Percentiles rank a stretch among this genome's conserved stretches.
These are phyloP conservation scores for Elymus sibiricus DNA, from an alignment of 176 grass and related monocot genomes.

Conservation along the genomic window DNA sequence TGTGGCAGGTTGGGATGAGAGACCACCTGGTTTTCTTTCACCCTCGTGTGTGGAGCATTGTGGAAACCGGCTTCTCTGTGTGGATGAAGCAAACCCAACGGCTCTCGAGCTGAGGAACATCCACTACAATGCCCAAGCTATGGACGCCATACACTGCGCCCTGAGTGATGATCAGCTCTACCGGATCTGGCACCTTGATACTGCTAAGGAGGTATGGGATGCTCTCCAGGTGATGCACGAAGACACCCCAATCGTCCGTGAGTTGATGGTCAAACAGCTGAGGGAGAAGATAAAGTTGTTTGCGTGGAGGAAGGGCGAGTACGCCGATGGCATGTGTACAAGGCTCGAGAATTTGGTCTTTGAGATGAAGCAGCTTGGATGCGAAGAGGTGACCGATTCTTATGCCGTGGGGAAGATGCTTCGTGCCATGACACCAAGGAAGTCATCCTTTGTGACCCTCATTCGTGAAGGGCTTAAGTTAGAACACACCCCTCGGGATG, in stretches of 20 bases:
- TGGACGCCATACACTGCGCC: neutral
- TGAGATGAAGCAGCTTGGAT: neutral
- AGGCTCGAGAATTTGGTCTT: neutral
- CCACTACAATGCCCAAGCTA: neutral
- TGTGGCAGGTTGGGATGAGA: neutral
- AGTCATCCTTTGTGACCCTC: neutral
- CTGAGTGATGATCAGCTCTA: neutral
- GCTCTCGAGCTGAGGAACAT: neutral
- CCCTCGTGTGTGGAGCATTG: neutral
- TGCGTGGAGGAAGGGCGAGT: neutral
- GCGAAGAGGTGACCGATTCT: neutral
- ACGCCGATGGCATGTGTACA: neutral
- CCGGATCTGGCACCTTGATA: neutral
- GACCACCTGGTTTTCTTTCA: neutral
- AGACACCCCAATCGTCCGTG: neutral
- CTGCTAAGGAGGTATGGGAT: neutral
- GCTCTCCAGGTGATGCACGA: neutral
- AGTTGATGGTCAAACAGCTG: neutral
- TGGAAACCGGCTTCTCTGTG: neutral
- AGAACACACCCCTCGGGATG: neutral
- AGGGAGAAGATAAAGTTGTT: neutral
- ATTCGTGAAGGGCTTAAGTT: neutral
- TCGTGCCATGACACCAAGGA: neutral
- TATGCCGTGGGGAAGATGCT: neutral
- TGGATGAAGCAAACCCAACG: neutral